Evolutionary conservation across 2,329 filamentous ascomycete species (phyloP).

Genomic region (Penicillium fuscoglaucum): DNA sequence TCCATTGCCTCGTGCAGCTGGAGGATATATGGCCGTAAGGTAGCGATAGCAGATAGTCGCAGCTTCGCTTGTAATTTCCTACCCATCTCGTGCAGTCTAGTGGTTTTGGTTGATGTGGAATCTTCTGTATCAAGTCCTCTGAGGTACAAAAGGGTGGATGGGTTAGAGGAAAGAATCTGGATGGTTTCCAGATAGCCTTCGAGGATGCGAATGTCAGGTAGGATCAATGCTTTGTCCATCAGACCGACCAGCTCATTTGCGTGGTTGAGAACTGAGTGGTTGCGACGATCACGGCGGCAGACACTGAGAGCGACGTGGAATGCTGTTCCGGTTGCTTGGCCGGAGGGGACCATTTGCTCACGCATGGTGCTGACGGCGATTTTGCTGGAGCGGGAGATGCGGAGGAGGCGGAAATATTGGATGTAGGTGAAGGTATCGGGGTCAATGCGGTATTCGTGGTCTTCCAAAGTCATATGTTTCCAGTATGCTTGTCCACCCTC

Average conservation of each 20-base stretch:
- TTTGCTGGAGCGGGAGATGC: constrained; percentile 64
- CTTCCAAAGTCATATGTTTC: constrained; percentile 63
- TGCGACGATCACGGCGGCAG: constrained; percentile 75
- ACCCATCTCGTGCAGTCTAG: constrained; percentile 27
- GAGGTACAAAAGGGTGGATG: constrained; percentile 32
- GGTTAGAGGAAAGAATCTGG: constrained; percentile 26
- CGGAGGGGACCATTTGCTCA: constrained; percentile 50
- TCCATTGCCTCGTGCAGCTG: constrained; percentile 34
- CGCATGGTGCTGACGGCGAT: constrained; percentile 61
- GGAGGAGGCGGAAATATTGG: constrained; percentile 66
- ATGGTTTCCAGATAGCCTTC: constrained; percentile 34
- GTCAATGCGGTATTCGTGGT: constrained; percentile 54
- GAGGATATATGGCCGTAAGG: constrained; percentile 30
- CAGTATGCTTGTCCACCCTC: constrained; percentile 73
- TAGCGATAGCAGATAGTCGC: constrained; percentile 22
- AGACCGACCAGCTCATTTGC: constrained; percentile 65
- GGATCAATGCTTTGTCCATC: constrained; percentile 51
- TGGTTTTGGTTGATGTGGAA: background rate
- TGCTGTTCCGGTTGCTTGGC: constrained; percentile 51
- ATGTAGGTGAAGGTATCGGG: constrained; percentile 74
- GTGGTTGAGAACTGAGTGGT: constrained; percentile 65
- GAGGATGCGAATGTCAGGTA: constrained; percentile 35
- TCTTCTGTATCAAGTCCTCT: constrained; percentile 27
- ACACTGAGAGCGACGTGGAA: constrained; percentile 72
- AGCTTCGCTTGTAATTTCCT: constrained; percentile 31